These are phyloP conservation scores for Cairneyella variabilis DNA, from an alignment of 495 filamentous ascomycete genomes.

Conservation along the genomic window DNA sequence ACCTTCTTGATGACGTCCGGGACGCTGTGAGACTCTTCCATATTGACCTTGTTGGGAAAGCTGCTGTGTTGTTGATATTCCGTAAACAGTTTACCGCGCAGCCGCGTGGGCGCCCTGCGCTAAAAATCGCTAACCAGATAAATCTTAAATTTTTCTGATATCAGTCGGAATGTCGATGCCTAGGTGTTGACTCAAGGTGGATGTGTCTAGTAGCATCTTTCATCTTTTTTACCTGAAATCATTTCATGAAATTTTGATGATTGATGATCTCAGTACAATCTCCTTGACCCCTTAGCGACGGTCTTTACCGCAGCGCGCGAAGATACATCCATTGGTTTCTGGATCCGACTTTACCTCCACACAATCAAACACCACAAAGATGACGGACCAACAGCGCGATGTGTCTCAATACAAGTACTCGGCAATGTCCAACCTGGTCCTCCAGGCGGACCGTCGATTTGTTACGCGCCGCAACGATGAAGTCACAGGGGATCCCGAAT, in stretches of 20 bases:
- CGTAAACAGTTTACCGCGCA: too few species aligned
- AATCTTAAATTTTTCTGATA: too few species aligned
- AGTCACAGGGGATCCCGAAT: conserved; percentile 95
- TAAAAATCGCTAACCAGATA: too few species aligned
- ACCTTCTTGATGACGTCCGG: conserved; percentile 13
- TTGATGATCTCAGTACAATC: conserved; percentile 1
- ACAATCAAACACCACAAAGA: conserved; percentile 37
- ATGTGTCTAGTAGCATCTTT: too few species aligned
- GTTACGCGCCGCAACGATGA: conserved; percentile 89
- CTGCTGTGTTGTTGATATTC: too few species aligned
- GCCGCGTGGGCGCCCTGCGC: too few species aligned
- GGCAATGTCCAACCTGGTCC: conserved; percentile 99
- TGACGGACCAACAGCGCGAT: conserved; percentile 84
- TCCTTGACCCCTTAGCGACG: conserved; percentile 6
- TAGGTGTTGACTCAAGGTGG: too few species aligned
- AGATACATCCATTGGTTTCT: too few species aligned
- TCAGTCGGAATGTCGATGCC: too few species aligned
- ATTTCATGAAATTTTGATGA: too few species aligned
- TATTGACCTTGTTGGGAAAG: conserved; percentile 1
- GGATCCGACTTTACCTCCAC: background rate
- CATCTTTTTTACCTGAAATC: too few species aligned
- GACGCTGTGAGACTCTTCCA: conserved; percentile 1
- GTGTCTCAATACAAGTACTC: conserved; percentile 99
- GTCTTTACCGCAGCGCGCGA: conserved; percentile 3
- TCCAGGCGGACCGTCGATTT: conserved; percentile 97